Evolutionary conservation across 148 eudicot species (phyloP).

Genomic region (Pharnaceum exiguum): DNA sequence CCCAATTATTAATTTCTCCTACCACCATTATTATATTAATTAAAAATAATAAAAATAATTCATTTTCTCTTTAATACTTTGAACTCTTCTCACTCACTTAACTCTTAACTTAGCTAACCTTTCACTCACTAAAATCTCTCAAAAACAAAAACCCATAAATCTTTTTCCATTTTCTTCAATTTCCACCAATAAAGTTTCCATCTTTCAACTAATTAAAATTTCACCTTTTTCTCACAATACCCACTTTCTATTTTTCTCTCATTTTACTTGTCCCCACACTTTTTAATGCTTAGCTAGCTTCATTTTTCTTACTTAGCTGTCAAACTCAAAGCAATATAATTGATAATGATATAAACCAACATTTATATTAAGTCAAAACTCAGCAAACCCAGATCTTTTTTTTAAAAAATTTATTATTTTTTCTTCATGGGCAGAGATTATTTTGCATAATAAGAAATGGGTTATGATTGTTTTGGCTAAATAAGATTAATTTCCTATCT

Average conservation of each 20-base stretch:
- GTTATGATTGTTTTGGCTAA: neutral
- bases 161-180: too few relatives aligned
- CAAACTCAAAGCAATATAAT: neutral
- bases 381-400: constrained; percentile 15
- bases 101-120: too few relatives aligned
- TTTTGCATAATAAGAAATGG: neutral
- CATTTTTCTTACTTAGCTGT: neutral
- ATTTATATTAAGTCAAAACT: neutral
- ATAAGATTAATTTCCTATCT: neutral
- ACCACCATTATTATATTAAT: too few relatives aligned
- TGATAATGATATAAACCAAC: too few relatives aligned
- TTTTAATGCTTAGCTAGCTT: neutral
- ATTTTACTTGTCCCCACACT: constrained; percentile 1
- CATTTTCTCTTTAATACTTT: too few relatives aligned
- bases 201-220: neutral
- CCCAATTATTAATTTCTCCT: too few relatives aligned
- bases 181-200: constrained; percentile 5
- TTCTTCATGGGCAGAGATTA: neutral
- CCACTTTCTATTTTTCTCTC: neutral
- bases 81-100: too few relatives aligned
- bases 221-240: neutral
- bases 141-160: constrained; percentile 10
- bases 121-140: neutral
- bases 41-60: too few relatives aligned
- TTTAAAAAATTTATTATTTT: too few relatives aligned